These are phyloP conservation scores for Turritis glabra DNA, from an alignment of 345 rosid species.

Conservation along the genomic window DNA sequence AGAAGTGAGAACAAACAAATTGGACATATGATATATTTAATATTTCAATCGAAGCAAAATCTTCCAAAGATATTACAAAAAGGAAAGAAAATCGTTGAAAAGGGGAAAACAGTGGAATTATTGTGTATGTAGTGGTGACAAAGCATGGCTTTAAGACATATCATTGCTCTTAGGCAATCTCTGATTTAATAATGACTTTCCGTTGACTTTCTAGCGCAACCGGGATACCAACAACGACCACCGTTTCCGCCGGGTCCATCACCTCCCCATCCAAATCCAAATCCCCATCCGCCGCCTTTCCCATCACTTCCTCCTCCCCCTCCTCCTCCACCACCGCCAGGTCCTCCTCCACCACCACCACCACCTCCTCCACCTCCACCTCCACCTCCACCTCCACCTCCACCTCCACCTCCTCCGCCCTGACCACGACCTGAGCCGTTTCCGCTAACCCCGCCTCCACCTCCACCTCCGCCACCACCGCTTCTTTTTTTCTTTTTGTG, in stretches of 20 bases:
- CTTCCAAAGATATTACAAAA: neutral
- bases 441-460: constrained; percentile 18
- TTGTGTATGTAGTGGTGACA: constrained; percentile 16
- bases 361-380: constrained; percentile 12
- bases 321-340: neutral
- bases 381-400: constrained; percentile 8
- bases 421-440: constrained; percentile 10
- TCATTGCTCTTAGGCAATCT: constrained; percentile 2
- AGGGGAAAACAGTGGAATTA: constrained; percentile 20
- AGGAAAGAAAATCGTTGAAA: neutral
- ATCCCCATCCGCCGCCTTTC: constrained; percentile 43
- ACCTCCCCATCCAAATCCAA: constrained; percentile 44
- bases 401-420: constrained; percentile 31
- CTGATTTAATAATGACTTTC: constrained; percentile 21
- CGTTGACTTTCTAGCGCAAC: constrained; percentile 43
- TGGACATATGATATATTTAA: neutral
- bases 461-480: constrained; percentile 3
- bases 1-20: neutral
- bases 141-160: constrained; percentile 12
- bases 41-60: neutral
- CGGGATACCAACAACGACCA: constrained; percentile 57
- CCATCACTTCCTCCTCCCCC: constrained; percentile 39
- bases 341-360: neutral
- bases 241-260: constrained; percentile 42
- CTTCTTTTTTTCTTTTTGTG: neutral